Conservation (phyloP, 495 filamentous ascomycete species). For the Penicillium nucicola region DNA sequence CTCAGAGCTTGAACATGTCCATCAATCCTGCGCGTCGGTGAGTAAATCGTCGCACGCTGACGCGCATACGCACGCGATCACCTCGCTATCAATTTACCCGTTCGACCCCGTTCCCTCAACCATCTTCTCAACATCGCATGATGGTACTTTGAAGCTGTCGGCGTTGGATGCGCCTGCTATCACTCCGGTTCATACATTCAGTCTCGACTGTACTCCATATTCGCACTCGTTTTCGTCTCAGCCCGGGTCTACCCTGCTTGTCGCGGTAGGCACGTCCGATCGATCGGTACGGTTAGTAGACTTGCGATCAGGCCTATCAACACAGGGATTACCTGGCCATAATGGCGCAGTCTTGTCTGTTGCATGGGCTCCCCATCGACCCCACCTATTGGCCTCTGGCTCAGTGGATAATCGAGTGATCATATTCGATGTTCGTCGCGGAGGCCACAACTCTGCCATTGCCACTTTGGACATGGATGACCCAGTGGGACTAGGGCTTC, state of each 20-base stretch:
- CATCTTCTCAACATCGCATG: slow-evolving; percentile 81
- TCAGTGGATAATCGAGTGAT: slow-evolving; percentile 74
- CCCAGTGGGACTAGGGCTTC: slow-evolving; percentile 53
- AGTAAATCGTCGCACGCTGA: slow-evolving; percentile 40
- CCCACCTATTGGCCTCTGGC: slow-evolving; percentile 75
- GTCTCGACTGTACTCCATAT: slow-evolving; percentile 68
- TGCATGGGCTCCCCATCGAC: slow-evolving; percentile 73
- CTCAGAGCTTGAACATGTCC: slow-evolving; percentile 42
- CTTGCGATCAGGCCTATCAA: slow-evolving; percentile 68
- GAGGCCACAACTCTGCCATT: slow-evolving; percentile 58
- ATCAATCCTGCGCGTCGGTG: slow-evolving; percentile 47
- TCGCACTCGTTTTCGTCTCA: slow-evolving; percentile 73
- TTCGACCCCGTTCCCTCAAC: slow-evolving; percentile 68
- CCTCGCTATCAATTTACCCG: slow-evolving; percentile 82
- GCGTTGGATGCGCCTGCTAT: slow-evolving; percentile 52
- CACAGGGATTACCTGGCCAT: slow-evolving; percentile 76
- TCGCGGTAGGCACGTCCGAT: slow-evolving; percentile 82
- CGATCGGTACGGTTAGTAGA: slow-evolving; percentile 78
- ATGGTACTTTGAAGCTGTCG: slow-evolving; percentile 78
- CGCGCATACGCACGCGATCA: slow-evolving; percentile 75
- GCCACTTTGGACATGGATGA: slow-evolving; percentile 79
- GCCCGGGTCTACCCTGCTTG: slow-evolving; percentile 64
- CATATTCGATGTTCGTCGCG: slow-evolving; percentile 79
- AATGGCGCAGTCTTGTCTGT: slow-evolving; percentile 67
- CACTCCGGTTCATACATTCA: slow-evolving; percentile 60